phyloP scores from a whole-genome alignment of 305 asterid species.

The Ilex paraguariensis region DNA sequence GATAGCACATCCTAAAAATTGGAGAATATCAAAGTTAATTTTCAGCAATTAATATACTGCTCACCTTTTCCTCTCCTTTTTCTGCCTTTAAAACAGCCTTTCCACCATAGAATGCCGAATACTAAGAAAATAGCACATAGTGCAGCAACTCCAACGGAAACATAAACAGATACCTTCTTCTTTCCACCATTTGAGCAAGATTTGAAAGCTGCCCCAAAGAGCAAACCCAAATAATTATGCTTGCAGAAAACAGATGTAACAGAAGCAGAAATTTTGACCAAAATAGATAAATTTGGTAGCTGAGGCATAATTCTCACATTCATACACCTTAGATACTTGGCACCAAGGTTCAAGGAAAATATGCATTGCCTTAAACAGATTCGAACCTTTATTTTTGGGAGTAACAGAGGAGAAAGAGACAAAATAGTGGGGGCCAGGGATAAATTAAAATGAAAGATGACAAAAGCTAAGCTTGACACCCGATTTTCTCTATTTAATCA shows the following conservation, averaged over 20 bases:
- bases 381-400: too few species aligned
- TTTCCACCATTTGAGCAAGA: slow-evolving; percentile 57
- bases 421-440: too few species aligned
- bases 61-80: slow-evolving; percentile 47
- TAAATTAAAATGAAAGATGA: too few species aligned
- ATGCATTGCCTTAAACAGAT: too few species aligned
- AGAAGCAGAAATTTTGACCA: too few species aligned
- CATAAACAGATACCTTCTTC: slow-evolving; percentile 41
- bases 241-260: background rate
- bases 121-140: slow-evolving; percentile 25
- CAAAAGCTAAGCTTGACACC: too few species aligned
- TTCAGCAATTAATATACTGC: background rate
- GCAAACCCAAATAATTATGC: background rate
- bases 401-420: too few species aligned
- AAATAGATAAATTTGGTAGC: too few species aligned
- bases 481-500: too few species aligned
- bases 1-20: background rate
- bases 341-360: too few species aligned
- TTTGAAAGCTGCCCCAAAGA: slow-evolving; percentile 48
- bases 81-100: slow-evolving; percentile 37
- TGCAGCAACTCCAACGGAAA: slow-evolving; percentile 43
- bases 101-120: slow-evolving; percentile 64
- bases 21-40: background rate
- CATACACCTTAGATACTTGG: too few species aligned
- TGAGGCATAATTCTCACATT: too few species aligned